A percentile compares a stretch with the other conserved stretches of the same genome.
Conservation (phyloP, 257 asterid genomes). For the Solanum habrochaites region DNA sequence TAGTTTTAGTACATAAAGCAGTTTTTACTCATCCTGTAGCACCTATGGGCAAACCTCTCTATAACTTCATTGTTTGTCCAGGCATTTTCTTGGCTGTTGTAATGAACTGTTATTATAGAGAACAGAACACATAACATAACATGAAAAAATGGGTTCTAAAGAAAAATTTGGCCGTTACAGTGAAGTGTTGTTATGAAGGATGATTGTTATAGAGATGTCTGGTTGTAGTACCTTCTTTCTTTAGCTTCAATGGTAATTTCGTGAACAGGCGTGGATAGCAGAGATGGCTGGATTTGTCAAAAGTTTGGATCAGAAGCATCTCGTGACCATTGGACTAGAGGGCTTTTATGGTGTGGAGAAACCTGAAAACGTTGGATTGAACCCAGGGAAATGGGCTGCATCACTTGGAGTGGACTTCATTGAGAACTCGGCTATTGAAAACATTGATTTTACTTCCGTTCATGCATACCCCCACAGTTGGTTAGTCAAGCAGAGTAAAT, state of each 20-base stretch:
- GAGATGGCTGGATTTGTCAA: slow-evolving; percentile 50
- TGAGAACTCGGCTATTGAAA: slow-evolving; percentile 29
- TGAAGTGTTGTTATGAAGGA: not conserved
- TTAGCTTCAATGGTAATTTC: not conserved
- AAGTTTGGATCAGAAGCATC: slow-evolving; percentile 38
- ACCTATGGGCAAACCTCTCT: not conserved
- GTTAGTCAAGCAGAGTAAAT: slow-evolving; percentile 11
- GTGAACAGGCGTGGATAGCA: slow-evolving; percentile 33
- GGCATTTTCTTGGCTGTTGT: not conserved
- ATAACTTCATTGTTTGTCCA: not conserved
- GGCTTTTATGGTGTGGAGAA: slow-evolving; percentile 35
- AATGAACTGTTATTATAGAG: not conserved
- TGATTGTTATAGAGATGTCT: not conserved
- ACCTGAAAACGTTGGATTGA: slow-evolving; percentile 16
- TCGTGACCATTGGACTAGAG: slow-evolving; percentile 43
- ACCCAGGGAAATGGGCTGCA: slow-evolving; percentile 56
- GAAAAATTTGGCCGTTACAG: not conserved
- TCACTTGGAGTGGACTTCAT: slow-evolving; percentile 49
- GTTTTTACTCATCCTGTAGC: not conserved
- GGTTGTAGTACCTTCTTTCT: not conserved
- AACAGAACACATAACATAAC: not conserved
- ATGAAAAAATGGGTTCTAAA: not conserved
- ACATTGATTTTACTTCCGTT: slow-evolving; percentile 53
- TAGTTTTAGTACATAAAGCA: not conserved
- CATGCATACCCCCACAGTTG: slow-evolving; percentile 61